Base-by-base conservation (phyloP, 768 basidiomycete genomes). In the Mycena latifolia region DNA sequence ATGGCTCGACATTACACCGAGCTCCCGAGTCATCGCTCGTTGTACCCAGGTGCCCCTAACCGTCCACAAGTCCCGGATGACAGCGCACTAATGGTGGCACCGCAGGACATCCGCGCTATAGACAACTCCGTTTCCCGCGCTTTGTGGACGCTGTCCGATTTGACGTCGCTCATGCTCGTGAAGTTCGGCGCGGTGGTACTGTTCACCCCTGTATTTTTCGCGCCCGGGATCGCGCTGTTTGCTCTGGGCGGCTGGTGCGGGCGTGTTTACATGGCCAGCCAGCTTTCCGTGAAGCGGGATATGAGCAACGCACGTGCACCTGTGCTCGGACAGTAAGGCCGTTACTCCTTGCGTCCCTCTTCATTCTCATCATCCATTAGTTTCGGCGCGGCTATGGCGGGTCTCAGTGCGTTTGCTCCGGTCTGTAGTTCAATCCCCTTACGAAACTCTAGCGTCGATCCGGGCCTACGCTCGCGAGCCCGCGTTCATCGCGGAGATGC, bases 381-480 rank as follows among this genome's bases (percentile, higher is more conserved):
- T 65, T 63, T 66, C 70, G 74, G 79, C 75, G 78, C 88, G 74
- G 80, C 86, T 1, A 60, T 55, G 33, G 15, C 64, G 9, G 57
- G 90, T 8, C 70, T 90, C 46, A 77, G 83, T 84, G 77, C 59
- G 80, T 67, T 27, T n/a, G n/a, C n/a, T n/a, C n/a, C n/a, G n/a
- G n/a, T n/a, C n/a, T n/a, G n/a, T n/a, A n/a, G n/a, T n/a, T n/a
- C n/a, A n/a, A n/a, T n/a, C n/a, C n/a, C n/a, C n/a, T 45, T 1
- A 48, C 10, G n/a, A 14, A 17, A 27, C 22, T 24, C 22, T 55
- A 85, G 85, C 77, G n/a, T 85, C 89, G 6, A 87, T 93, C 55
- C 82, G 91, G 20, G 91, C 91, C 0, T 93, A 89, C 71, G 86
- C 86, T 6, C 86, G 85, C 7, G 81, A 91, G 74, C 72, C 77